These are phyloP conservation scores for Eucalyptus pauciflora DNA, from an alignment of 345 rosid genomes.

Conservation along the genomic window DNA sequence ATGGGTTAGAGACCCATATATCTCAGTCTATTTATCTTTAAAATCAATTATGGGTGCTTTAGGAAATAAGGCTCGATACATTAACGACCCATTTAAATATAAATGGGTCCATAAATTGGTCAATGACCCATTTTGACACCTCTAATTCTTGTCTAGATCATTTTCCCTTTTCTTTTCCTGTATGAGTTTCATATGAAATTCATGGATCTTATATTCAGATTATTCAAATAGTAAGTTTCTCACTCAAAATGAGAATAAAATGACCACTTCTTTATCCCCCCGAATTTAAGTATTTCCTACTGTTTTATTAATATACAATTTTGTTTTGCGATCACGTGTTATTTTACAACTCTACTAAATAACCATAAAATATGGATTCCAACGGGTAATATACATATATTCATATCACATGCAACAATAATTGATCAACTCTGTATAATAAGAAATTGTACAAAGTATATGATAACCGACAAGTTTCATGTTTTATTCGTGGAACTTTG, in stretches of 20 bases:
- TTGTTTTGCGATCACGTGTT: neutral
- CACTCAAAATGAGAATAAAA: neutral
- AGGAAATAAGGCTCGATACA: too few species aligned
- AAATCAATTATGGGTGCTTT: too few species aligned
- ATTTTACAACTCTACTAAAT: neutral
- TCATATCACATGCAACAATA: neutral
- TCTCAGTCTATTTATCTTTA: too few species aligned
- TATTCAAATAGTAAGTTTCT: neutral
- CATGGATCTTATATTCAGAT: neutral
- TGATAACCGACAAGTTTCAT: neutral
- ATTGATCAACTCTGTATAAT: neutral
- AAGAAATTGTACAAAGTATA: neutral
- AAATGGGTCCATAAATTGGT: too few species aligned
- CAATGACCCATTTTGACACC: too few species aligned
- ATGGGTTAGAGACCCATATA: too few species aligned
- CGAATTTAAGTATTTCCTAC: neutral
- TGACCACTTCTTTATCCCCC: neutral
- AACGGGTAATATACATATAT: neutral
- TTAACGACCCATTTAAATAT: too few species aligned
- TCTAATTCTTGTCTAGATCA: neutral
- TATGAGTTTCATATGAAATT: neutral
- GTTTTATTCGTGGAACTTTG: neutral
- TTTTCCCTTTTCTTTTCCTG: neutral
- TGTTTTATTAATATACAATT: neutral
- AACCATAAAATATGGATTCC: neutral